Percentiles rank a stretch among this genome's conserved stretches.
phyloP scores from a whole-genome alignment of 2,329 filamentous ascomycete species.

The Fusarium sp. region DNA sequence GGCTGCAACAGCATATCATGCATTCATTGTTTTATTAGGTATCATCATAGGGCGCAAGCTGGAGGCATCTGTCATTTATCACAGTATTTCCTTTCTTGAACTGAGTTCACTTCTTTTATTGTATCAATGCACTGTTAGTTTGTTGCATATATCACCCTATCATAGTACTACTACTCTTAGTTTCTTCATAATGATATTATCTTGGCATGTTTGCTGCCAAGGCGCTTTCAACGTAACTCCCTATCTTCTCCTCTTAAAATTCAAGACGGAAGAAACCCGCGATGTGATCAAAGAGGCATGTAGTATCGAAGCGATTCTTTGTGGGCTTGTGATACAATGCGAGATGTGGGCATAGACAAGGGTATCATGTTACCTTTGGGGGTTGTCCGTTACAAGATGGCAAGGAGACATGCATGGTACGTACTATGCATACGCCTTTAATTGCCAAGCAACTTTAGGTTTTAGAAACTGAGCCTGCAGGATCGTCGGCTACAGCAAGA shows the following conservation, averaged over 20 bases:
- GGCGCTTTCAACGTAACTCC: background rate
- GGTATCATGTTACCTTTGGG: conserved; percentile 1
- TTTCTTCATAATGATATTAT: conserved; percentile 8
- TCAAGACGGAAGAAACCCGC: background rate
- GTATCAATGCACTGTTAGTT: conserved; percentile 5
- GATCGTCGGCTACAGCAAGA: background rate
- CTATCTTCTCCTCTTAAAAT: background rate
- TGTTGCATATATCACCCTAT: background rate
- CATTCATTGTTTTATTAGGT: conserved; percentile 24
- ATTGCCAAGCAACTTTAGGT: background rate
- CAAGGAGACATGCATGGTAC: background rate
- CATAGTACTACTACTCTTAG: conserved; percentile 13
- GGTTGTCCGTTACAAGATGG: background rate
- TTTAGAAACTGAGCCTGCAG: conserved; percentile 1
- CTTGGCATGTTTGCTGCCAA: conserved; percentile 1
- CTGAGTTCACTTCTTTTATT: background rate
- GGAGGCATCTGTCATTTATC: conserved; percentile 3
- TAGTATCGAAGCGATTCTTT: background rate
- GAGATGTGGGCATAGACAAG: conserved; percentile 12
- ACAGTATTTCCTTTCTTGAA: background rate
- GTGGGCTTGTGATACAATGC: background rate
- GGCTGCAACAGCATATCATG: conserved; percentile 34
- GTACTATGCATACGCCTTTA: background rate
- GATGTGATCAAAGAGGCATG: conserved; percentile 7
- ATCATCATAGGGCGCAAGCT: conserved; percentile 16